A percentile compares a stretch with the other conserved stretches of the same genome.
Conservation (phyloP, 768 basidiomycete genomes). For the Psilocybe cubensis region DNA sequence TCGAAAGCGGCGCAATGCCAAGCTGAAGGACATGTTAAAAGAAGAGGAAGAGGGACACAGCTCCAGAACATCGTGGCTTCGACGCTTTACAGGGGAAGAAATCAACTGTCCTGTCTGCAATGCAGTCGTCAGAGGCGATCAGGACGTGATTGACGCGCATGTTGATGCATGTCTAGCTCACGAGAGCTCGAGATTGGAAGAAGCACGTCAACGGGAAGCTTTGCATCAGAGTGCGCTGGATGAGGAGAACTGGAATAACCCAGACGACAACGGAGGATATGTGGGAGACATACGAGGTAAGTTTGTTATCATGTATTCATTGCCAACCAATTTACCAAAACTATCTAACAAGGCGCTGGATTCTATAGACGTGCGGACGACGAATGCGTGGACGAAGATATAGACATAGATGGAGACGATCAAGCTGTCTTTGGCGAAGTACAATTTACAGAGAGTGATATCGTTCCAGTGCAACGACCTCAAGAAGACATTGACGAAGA, state of each 20-base stretch:
- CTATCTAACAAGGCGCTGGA: constrained; percentile 58
- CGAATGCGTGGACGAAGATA: constrained; percentile 78
- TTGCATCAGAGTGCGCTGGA: constrained; percentile 28
- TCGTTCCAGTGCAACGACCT: constrained; percentile 43
- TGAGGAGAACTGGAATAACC: constrained; percentile 35
- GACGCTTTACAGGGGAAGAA: constrained; percentile 38
- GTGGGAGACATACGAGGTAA: constrained; percentile 54
- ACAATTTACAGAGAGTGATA: constrained; percentile 79
- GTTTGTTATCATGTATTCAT: constrained; percentile 18
- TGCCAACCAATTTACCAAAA: background rate
- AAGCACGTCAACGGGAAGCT: constrained; percentile 42
- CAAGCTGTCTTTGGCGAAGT: constrained; percentile 64
- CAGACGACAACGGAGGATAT: constrained; percentile 38
- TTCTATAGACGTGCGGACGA: constrained; percentile 63
- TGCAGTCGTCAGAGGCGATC: constrained; percentile 59
- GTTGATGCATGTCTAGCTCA: constrained; percentile 79
- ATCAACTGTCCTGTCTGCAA: constrained; percentile 76
- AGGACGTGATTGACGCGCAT: constrained; percentile 77
- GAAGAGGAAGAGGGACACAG: constrained; percentile 56
- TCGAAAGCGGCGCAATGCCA: constrained; percentile 69
- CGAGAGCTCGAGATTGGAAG: constrained; percentile 47
- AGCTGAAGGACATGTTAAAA: constrained; percentile 66
- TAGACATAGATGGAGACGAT: constrained; percentile 83
- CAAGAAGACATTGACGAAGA: constrained; percentile 37
- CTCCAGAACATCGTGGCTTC: constrained; percentile 30